phyloP scores from a whole-genome alignment of 1,284 basidiomycete species.

The Coriolopsis trogii region DNA sequence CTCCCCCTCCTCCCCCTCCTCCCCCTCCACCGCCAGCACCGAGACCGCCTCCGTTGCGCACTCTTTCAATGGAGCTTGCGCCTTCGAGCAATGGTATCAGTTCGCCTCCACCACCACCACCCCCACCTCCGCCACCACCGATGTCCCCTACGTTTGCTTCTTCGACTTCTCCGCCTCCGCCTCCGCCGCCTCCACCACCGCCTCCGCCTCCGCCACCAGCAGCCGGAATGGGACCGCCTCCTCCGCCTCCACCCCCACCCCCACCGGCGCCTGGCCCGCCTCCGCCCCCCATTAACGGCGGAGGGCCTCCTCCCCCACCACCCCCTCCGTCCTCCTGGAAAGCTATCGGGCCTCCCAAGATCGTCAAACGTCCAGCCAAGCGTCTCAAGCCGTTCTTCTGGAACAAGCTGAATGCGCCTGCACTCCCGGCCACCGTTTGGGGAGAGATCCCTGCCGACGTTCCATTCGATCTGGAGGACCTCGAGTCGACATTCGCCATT shows the following conservation, averaged over 20 bases:
- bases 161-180: conserved; percentile 18
- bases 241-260: conserved; percentile 35
- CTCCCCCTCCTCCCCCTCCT: conserved; percentile 20
- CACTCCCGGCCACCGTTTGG: conserved; percentile 70
- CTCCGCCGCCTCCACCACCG: conserved; percentile 25
- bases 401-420: conserved; percentile 69
- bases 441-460: conserved; percentile 50
- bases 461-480: conserved; percentile 65
- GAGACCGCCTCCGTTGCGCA: conserved; percentile 3
- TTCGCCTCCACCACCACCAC: conserved; percentile 24
- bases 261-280: conserved; percentile 39
- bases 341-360: conserved; percentile 36
- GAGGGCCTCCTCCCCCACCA: conserved; percentile 30
- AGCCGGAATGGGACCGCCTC: conserved; percentile 22
- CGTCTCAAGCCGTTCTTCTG: conserved; percentile 89
- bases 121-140: conserved; percentile 24
- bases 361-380: conserved; percentile 48
- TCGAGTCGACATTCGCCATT: conserved; percentile 76
- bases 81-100: background rate
- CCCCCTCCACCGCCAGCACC: conserved; percentile 27
- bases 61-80: background rate
- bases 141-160: conserved; percentile 4
- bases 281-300: conserved; percentile 38
- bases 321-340: conserved; percentile 40
- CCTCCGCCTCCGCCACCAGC: conserved; percentile 27